These are phyloP conservation scores for Quercus parvula DNA, from an alignment of 306 rosid genomes.

Conservation along the genomic window DNA sequence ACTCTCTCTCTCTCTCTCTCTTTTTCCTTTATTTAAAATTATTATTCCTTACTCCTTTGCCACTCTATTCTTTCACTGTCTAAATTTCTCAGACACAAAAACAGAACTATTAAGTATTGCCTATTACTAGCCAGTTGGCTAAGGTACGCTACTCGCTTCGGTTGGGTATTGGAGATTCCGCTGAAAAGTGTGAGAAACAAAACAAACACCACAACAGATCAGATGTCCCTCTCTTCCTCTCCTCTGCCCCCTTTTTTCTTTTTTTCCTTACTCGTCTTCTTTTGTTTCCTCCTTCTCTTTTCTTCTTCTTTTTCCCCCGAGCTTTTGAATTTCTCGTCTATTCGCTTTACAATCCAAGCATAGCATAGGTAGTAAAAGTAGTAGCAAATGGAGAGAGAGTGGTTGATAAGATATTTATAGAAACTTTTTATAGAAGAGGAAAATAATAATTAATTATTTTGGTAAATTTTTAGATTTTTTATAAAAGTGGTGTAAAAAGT, in stretches of 20 bases:
- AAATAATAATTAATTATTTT: too few species aligned
- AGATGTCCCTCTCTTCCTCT: background rate
- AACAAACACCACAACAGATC: background rate
- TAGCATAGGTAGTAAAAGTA: too few species aligned
- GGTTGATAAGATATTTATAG: too few species aligned
- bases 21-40: too few species aligned
- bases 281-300: too few species aligned
- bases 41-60: background rate
- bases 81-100: background rate
- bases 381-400: too few species aligned
- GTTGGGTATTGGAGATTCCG: constrained; percentile 18
- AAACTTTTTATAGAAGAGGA: too few species aligned
- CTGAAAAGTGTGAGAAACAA: background rate
- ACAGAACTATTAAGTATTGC: too few species aligned
- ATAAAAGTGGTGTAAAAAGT: rapidly evolving
- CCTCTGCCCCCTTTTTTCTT: background rate
- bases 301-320: background rate
- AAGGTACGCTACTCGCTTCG: background rate
- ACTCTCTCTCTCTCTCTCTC: background rate
- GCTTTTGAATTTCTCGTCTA: constrained; percentile 14
- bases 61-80: background rate
- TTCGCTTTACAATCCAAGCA: background rate
- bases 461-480: too few species aligned
- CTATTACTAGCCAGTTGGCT: too few species aligned
- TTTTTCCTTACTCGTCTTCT: too few species aligned